Evolutionary conservation across 345 rosid genomes (phyloP).

Genomic region (Clarkia xantiana): DNA sequence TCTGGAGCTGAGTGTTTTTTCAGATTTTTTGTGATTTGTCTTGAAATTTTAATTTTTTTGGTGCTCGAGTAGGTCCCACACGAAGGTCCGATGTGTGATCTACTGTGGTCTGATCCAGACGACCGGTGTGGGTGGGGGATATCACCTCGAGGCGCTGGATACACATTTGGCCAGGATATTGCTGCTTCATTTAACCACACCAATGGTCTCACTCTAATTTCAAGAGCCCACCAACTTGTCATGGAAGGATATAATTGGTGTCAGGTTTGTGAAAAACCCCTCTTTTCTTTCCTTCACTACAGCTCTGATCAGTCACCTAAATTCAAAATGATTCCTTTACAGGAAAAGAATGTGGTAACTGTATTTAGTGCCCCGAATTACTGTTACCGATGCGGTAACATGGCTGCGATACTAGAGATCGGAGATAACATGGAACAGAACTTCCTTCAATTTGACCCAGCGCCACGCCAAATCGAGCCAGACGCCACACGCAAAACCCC

Average conservation of each 20-base stretch:
- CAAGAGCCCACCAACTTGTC: constrained; percentile 93
- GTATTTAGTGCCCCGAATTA: constrained; percentile 93
- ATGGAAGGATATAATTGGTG: constrained; percentile 96
- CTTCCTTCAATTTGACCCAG: constrained; percentile 87
- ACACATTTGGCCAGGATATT: constrained; percentile 89
- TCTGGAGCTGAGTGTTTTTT: not conserved
- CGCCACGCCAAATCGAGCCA: constrained; percentile 82
- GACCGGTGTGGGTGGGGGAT: constrained; percentile 97
- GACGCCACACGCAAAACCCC: constrained; percentile 89
- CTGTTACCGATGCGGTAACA: constrained; percentile 88
- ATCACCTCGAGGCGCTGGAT: constrained; percentile 95
- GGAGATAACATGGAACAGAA: constrained; percentile 91
- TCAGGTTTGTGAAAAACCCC: constrained; percentile 35
- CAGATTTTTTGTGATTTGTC: not conserved
- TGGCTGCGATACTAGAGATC: constrained; percentile 91
- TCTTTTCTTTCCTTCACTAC: not conserved
- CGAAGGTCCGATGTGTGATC: constrained; percentile 98
- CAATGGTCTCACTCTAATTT: constrained; percentile 71
- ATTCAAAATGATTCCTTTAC: constrained; percentile 4
- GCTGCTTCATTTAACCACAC: constrained; percentile 74
- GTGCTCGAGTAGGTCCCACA: constrained; percentile 58
- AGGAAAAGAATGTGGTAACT: constrained; percentile 85
- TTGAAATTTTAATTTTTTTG: not conserved
- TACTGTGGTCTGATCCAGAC: constrained; percentile 96
- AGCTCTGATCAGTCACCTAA: not conserved